Base-by-base conservation (phyloP, 148 eudicot species). In the Camellia lanceoleosa region DNA sequence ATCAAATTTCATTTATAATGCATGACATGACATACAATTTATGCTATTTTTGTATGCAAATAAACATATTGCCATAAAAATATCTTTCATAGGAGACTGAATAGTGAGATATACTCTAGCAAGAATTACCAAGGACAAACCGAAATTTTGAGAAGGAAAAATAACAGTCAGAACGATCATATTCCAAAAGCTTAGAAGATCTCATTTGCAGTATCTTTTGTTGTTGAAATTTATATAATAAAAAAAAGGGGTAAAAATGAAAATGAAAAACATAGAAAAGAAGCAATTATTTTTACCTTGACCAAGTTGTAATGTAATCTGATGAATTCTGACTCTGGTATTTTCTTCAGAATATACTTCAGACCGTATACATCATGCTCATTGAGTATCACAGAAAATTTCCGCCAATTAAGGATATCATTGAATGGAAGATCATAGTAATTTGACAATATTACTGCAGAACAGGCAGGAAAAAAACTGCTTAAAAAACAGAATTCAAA, bases 401-500 rank as follows among this genome's bases (percentile, higher is more conserved):
- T 72, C 3, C 44, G 75, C 75, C 75, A 72, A 72, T 72, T 18
- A 7, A 72, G 59, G 13, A 72, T 72, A 61, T 54, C 44, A 30
- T 51, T 54, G 75, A 72, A 72, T 30, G 75, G 75, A 11, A 72
- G 75, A 54, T 72, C 75, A 52, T 72, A 72, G 38, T 52, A 54
- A 54, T 72, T 54, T 30, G 75, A 51, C 61, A 72, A 30, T 51
- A 72, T 72, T 6, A 72, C 75, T 72, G 75, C 75, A 69, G 69
- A 69, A 43, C 51, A 13, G 60, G 18, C 52, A 49, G 52, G n/a
- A 52, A 14, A 60, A 60, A 51, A 20, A 49, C 73, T 66, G 69
- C 69, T 66, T 12, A 66, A 42, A 63, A 66, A 66, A 67, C n/a
- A 67, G 8, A 38, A 38, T 67, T 13, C 70, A 67, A 67, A 44